Conservation (phyloP, 148 eudicot species). For the Tetragonia tetragonoides region DNA sequence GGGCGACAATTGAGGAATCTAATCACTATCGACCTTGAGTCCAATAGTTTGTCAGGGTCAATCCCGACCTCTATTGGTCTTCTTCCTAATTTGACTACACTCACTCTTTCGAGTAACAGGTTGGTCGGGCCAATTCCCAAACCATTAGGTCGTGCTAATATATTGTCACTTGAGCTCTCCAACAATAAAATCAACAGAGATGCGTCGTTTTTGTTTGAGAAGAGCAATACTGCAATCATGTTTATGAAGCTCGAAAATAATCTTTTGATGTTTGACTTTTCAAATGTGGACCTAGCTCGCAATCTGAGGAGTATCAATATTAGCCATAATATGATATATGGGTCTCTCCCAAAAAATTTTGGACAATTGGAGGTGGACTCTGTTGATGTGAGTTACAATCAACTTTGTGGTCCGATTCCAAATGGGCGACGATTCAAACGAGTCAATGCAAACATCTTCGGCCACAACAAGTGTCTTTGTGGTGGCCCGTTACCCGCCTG, state of each 20-base stretch:
- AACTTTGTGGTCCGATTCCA: slow-evolving; percentile 32
- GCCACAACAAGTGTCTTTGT: slow-evolving; percentile 26
- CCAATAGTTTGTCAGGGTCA: slow-evolving; percentile 34
- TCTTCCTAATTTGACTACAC: slow-evolving; percentile 10
- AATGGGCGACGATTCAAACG: slow-evolving; percentile 21
- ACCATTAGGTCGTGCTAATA: background rate
- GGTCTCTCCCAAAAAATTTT: slow-evolving; percentile 25
- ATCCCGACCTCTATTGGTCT: slow-evolving; percentile 31
- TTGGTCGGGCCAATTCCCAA: slow-evolving; percentile 18
- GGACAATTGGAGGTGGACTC: background rate
- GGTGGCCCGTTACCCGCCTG: slow-evolving; percentile 27
- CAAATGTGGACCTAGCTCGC: slow-evolving; percentile 14
- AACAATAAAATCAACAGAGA: slow-evolving; percentile 16
- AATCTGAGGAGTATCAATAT: slow-evolving; percentile 10
- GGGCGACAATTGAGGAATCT: slow-evolving; percentile 13
- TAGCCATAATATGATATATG: slow-evolving; percentile 31
- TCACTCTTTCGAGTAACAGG: slow-evolving; percentile 31
- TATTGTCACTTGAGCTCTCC: background rate
- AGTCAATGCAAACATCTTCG: slow-evolving; percentile 13
- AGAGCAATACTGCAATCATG: background rate
- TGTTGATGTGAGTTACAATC: slow-evolving; percentile 30
- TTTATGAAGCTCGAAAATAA: background rate
- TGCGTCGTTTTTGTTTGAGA: slow-evolving; percentile 33
- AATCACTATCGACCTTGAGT: background rate
- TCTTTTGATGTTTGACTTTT: slow-evolving; percentile 22